Evolutionary conservation across 345 rosid species (phyloP).

Genomic region (Syzygium aqueum): DNA sequence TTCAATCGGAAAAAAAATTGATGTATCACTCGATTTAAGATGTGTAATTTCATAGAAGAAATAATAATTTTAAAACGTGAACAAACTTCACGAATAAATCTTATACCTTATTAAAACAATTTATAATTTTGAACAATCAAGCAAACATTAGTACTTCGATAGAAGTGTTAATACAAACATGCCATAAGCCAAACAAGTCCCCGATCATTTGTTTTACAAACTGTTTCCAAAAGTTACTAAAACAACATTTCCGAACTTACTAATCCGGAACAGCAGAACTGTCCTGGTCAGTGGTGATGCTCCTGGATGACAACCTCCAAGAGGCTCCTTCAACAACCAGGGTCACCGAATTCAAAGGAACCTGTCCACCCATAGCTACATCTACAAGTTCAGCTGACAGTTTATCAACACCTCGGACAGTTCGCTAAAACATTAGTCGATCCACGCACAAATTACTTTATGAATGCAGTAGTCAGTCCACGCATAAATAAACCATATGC

Average conservation of each 20-base stretch:
- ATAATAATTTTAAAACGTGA: background rate
- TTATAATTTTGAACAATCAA: background rate
- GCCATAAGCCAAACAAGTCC: background rate
- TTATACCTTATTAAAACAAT: background rate
- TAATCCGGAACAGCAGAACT: background rate
- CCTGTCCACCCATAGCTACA: background rate
- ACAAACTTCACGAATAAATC: background rate
- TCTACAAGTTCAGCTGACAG: background rate
- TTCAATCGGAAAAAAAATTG: background rate
- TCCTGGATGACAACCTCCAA: background rate
- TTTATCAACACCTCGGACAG: background rate
- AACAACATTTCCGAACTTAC: too few relatives aligned
- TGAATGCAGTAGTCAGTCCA: background rate
- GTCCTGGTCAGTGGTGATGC: background rate
- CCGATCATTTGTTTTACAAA: background rate
- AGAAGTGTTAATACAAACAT: background rate
- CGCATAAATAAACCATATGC: background rate
- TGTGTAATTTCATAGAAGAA: background rate
- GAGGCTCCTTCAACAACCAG: background rate
- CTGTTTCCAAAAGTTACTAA: too few relatives aligned
- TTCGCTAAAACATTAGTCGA: background rate
- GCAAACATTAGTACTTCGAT: background rate
- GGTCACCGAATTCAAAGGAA: background rate
- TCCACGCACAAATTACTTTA: background rate
- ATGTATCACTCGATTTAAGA: background rate